Evolutionary conservation across 148 eudicot species (phyloP), one percentile per base, ranked within the genome.

Genomic region (Arctostaphylos glauca): DNA sequence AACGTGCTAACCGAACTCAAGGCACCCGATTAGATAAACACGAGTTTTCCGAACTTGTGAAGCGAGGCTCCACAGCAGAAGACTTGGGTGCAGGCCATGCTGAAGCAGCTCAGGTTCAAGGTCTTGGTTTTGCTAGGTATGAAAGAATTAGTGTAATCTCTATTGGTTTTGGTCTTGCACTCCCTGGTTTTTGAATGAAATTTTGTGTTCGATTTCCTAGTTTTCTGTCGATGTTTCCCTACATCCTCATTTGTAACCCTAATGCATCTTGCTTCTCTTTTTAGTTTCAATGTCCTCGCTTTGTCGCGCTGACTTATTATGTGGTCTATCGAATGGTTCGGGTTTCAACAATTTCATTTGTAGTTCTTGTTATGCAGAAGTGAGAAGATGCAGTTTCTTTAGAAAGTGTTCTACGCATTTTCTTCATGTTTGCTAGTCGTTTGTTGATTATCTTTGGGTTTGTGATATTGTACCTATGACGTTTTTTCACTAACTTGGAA

Each of bases 21-120:
- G 94, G 92, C 41, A 92, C 88, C 87, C 93, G 97, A 47, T 89
- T 96, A 72, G 99, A 96, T 86, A 94, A 94, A 83, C 99, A 96
- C 75, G 98, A 96, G 86, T 89, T 89, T 84, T 89, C 97, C 43
- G 99, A 96, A 84, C 98, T 96, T 80, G 92, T 93, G 50, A 94
- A 96, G 86, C 90, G 98, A 78, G 93, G 98, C 60, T 94, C 99
- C 84, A 96, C 99, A 64, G 99, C 97, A 71, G 99, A 96, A 88
- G 99, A 96, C 84, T 81, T 96, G 89, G 99, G 98, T 79, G 98
- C 91, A 19, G 99, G 99, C 72, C 99, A 96, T 90, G 94, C 97
- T 79, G 99, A 96, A 87, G 98, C 99, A 56, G 98, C 97, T 44
- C 91, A 86, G 72, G 98, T 96, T 88, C 90, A 93, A 10, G 98